Base-by-base conservation (phyloP, 352 stramenopile genomes). In the Globisporangium perplexum region DNA sequence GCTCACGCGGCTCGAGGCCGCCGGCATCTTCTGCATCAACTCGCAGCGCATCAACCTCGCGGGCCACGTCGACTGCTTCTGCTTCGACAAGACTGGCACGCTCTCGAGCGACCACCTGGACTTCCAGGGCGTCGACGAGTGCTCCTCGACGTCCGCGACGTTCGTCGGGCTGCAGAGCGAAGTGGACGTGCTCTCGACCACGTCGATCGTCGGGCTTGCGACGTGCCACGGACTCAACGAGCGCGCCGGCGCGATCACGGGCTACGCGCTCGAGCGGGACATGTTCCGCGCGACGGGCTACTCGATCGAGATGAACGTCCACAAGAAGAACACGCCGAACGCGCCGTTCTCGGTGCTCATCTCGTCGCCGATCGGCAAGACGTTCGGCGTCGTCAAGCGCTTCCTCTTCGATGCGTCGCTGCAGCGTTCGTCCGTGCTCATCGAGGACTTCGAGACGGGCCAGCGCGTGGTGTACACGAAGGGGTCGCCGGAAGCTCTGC, bases 41-140 rank as follows among this genome's bases (percentile, higher is more conserved):
- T 67, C 81, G 15, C 68, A 87, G 48, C 74, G 80, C 3, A 72
- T 92, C 59, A 90, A 89, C 56, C 57, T 89, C 23, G 70, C 72
- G 0, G 82, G 82, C 0, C 79, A 92, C 45, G 52, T 92, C 6
- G 65, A 88, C 42, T 86, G 71, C 45, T 90, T 90, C 36, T 90
- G 79, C 58, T 93, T 93, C 42, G 82, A 93, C 62, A 93, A 93
- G 69, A 93, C 82, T 7, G 82, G 82, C 1, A 93, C 82, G 11
- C 58, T 93, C 7, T 88, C 82, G 10, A 84, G 66, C 36, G 82
- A 90, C 20, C 73, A 84, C 42, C 50, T 93, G 20, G 70, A 88
- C 42, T 90, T 90, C 51, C 71, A 86, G 28, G 79, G 79, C 18
- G 74, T 90, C 0, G 82, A 93, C 36, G 72, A 86, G 47, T 84